Evolutionary conservation across 2,329 filamentous ascomycete species (phyloP).

Genomic region (Sarocladium oryzae): DNA sequence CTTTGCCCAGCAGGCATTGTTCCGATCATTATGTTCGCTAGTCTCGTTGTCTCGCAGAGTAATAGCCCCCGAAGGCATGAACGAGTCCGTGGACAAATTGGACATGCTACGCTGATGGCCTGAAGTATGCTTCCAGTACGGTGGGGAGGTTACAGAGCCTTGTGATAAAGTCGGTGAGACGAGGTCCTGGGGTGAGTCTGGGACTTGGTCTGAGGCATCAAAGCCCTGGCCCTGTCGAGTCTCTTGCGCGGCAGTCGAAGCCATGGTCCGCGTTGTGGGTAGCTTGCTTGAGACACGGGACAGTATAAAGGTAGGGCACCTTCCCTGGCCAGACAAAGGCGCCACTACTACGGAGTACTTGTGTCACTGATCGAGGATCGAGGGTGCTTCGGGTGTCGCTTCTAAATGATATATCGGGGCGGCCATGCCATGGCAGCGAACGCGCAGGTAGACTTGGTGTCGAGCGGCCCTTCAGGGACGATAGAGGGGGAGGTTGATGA

Average conservation of each 20-base stretch:
- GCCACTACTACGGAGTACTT: neutral
- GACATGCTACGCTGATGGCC: slow-evolving; percentile 31
- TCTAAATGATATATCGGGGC: neutral
- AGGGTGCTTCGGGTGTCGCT: neutral
- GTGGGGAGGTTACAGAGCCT: slow-evolving; percentile 30
- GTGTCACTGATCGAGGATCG: neutral
- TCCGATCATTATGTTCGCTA: slow-evolving; percentile 41
- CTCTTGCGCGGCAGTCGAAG: neutral
- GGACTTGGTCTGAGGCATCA: neutral
- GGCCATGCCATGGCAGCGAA: neutral
- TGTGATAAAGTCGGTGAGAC: slow-evolving; percentile 20
- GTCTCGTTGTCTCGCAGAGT: slow-evolving; percentile 57
- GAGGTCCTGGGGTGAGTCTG: slow-evolving; percentile 12
- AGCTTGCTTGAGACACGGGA: slow-evolving; percentile 3
- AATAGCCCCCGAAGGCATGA: slow-evolving; percentile 48
- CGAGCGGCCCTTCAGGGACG: neutral
- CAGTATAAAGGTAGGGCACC: neutral
- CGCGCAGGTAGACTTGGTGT: neutral
- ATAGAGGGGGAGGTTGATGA: neutral
- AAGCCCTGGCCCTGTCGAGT: neutral
- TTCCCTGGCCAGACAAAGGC: neutral
- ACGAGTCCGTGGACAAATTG: slow-evolving; percentile 42
- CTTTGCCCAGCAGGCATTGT: slow-evolving; percentile 58
- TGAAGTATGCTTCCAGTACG: slow-evolving; percentile 35
- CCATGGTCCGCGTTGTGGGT: neutral